Conservation (phyloP, 2,329 filamentous ascomycete genomes). For the Lecanicillium sp. region DNA sequence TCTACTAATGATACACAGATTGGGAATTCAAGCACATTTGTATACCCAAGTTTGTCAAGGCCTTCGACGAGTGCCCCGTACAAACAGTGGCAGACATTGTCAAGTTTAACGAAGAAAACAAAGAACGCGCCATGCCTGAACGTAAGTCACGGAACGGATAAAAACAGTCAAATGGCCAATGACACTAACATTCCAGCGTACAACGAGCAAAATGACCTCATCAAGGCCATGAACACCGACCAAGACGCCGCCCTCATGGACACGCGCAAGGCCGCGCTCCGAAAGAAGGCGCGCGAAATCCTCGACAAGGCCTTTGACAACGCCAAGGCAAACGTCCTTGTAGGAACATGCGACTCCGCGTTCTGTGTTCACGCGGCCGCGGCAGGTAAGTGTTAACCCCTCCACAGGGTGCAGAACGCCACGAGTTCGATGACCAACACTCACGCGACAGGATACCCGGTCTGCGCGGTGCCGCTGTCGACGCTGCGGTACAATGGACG, state of each 20-base stretch:
- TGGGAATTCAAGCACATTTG: conserved; percentile 21
- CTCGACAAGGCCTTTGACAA: conserved; percentile 11
- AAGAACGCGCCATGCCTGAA: conserved; percentile 15
- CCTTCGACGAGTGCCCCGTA: conserved; percentile 17
- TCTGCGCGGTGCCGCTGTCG: conserved; percentile 14
- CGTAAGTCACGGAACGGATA: too few relatives aligned
- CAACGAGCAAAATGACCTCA: conserved; percentile 17
- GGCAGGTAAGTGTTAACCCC: conserved; percentile 9
- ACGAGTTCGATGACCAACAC: not conserved
- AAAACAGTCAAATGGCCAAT: not conserved
- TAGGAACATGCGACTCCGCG: conserved; percentile 14
- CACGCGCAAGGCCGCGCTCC: not conserved
- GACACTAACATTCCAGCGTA: conserved; percentile 9
- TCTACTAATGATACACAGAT: conserved; percentile 9
- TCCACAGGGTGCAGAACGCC: not conserved
- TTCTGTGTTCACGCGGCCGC: conserved; percentile 17
- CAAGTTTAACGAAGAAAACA: conserved; percentile 21
- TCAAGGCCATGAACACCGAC: conserved; percentile 15
- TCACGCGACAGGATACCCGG: conserved; percentile 13
- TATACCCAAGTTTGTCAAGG: conserved; percentile 15
- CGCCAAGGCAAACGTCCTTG: conserved; percentile 12
- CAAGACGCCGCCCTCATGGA: conserved; percentile 7
- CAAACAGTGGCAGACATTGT: conserved; percentile 14
- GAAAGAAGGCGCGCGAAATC: conserved; percentile 4
- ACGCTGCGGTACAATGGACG: conserved; percentile 15